These are phyloP conservation scores for Dicorynia guianensis DNA, from an alignment of 306 rosid species.

Conservation along the genomic window DNA sequence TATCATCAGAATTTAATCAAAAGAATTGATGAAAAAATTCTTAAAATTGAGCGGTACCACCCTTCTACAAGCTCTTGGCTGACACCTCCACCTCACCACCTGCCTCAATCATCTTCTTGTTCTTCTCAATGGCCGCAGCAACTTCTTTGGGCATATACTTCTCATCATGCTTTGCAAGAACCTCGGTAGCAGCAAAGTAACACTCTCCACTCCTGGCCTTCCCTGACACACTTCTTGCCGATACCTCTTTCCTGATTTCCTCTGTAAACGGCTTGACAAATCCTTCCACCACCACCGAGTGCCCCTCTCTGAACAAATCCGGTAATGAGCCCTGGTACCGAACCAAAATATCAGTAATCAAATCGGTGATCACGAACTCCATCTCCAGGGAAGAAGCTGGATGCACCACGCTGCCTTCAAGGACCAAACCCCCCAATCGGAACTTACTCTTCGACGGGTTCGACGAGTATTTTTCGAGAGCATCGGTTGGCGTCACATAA, in stretches of 20 bases:
- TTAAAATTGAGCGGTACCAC: not conserved
- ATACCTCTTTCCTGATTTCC: slow-evolving; percentile 59
- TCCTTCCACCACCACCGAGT: slow-evolving; percentile 91
- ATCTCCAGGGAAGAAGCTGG: slow-evolving; percentile 76
- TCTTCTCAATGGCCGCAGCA: slow-evolving; percentile 87
- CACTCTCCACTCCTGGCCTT: slow-evolving; percentile 78
- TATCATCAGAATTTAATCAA: not conserved
- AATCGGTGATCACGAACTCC: slow-evolving; percentile 89
- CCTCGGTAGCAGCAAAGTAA: slow-evolving; percentile 81
- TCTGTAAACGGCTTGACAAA: slow-evolving; percentile 83
- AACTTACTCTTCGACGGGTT: slow-evolving; percentile 82
- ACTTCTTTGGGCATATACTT: slow-evolving; percentile 93
- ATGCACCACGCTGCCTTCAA: slow-evolving; percentile 86
- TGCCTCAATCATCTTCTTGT: slow-evolving; percentile 71
- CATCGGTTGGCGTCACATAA: slow-evolving; percentile 88
- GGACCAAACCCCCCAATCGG: slow-evolving; percentile 88
- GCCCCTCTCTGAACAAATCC: slow-evolving; percentile 91
- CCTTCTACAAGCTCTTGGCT: slow-evolving; percentile 6
- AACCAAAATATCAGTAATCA: slow-evolving; percentile 84
- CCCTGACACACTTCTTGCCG: slow-evolving; percentile 62
- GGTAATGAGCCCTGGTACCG: slow-evolving; percentile 80
- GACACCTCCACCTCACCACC: slow-evolving; percentile 38
- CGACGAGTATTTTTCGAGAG: slow-evolving; percentile 56
- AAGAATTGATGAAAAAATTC: not conserved
- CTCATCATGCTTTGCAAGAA: slow-evolving; percentile 94